Evolutionary conservation across 768 basidiomycete species (phyloP).

Genomic region (Lyophyllum decastes): DNA sequence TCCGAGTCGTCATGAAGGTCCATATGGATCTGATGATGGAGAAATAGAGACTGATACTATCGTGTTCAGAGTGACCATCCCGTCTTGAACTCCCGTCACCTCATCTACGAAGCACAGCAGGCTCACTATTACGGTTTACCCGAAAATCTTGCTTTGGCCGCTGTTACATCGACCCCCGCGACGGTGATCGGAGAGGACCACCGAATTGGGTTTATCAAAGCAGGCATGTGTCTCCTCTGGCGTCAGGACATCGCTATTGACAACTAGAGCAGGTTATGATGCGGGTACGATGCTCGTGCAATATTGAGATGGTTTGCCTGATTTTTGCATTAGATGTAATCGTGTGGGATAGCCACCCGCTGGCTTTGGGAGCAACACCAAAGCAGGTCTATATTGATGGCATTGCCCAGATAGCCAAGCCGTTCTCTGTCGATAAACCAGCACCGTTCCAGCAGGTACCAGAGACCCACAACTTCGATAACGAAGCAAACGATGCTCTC

Average conservation of each 20-base stretch:
- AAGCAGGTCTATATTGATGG: slow-evolving; percentile 90
- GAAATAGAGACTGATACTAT: neutral
- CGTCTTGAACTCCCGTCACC: slow-evolving; percentile 67
- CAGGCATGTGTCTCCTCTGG: slow-evolving; percentile 36
- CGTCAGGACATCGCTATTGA: neutral
- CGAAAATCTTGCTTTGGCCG: slow-evolving; percentile 64
- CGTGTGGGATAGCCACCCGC: slow-evolving; percentile 83
- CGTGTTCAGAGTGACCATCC: slow-evolving; percentile 63
- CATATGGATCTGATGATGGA: slow-evolving; percentile 3
- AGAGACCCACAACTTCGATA: slow-evolving; percentile 66
- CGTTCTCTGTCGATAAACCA: slow-evolving; percentile 54
- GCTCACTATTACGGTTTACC: slow-evolving; percentile 81
- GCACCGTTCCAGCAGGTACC: slow-evolving; percentile 45
- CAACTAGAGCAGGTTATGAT: slow-evolving; percentile 58
- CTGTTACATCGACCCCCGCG: slow-evolving; percentile 77
- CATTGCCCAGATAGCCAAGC: slow-evolving; percentile 63
- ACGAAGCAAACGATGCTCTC: slow-evolving; percentile 62
- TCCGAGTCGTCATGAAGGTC: slow-evolving; percentile 79
- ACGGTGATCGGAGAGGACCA: slow-evolving; percentile 74
- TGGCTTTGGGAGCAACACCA: slow-evolving; percentile 82
- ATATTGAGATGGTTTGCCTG: neutral
- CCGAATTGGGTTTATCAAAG: slow-evolving; percentile 73
- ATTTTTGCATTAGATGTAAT: slow-evolving; percentile 58
- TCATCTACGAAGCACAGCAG: slow-evolving; percentile 84
- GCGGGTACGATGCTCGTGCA: slow-evolving; percentile 48